A percentile compares a stretch with the other conserved stretches of the same genome.
Conservation (phyloP, 805 yeast genomes). For the Wickerhamomyces subpelliculosus region DNA sequence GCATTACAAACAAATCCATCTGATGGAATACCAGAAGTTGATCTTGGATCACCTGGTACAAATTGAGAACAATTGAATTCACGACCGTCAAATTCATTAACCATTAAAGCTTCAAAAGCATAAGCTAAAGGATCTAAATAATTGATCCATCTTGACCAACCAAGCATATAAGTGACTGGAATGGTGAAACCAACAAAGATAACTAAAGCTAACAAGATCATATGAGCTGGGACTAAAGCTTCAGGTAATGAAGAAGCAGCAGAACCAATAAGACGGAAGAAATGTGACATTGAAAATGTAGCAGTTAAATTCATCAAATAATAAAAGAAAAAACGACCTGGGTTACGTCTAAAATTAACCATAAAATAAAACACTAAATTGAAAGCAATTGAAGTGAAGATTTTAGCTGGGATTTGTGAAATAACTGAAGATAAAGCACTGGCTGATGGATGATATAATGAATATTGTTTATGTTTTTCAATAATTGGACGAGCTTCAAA, state of each 20-base stretch:
- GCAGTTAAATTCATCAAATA: conserved; percentile 34
- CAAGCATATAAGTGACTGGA: conserved; percentile 49
- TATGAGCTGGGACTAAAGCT: conserved; percentile 54
- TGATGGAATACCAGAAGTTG: conserved; percentile 17
- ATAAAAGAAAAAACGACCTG: conserved; percentile 52
- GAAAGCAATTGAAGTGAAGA: conserved; percentile 37
- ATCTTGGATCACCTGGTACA: conserved; percentile 36
- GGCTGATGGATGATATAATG: conserved; percentile 55
- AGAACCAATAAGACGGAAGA: conserved; percentile 50
- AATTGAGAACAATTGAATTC: conserved; percentile 38
- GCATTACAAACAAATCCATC: conserved; percentile 44
- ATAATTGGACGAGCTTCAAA: conserved; percentile 54
- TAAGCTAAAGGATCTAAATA: conserved; percentile 54
- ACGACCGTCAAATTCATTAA: conserved; percentile 47
- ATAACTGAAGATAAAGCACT: conserved; percentile 57
- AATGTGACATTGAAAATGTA: conserved; percentile 49
- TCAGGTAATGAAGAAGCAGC: conserved; percentile 38
- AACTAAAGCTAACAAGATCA: conserved; percentile 40
- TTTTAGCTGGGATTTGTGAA: conserved; percentile 50
- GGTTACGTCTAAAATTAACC: conserved; percentile 42
- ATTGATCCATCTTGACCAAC: conserved; percentile 64
- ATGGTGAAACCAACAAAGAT: conserved; percentile 53
- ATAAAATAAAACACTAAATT: conserved; percentile 46
- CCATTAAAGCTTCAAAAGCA: conserved; percentile 50
- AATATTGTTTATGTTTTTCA: conserved; percentile 51